Percentiles rank a stretch among this genome's conserved stretches.
phyloP scores from a whole-genome alignment of 177 flowering plant genomes.

The Vitis hybrid region DNA sequence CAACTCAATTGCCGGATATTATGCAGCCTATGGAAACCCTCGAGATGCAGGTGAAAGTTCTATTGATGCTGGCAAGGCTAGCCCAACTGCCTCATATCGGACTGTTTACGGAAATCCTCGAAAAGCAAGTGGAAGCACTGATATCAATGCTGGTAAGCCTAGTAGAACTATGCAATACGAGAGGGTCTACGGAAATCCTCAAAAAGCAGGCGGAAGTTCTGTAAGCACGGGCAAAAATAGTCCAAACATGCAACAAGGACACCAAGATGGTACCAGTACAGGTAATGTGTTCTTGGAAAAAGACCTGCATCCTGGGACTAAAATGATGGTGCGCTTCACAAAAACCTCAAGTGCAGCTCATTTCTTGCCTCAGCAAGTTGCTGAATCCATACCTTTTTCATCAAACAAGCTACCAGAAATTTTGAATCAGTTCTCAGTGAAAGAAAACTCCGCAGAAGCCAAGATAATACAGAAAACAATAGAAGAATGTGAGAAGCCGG shows the following conservation, averaged over 20 bases:
- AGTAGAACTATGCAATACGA: too few species aligned
- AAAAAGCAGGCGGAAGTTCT: too few species aligned
- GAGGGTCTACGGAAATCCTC: slow-evolving; percentile 11
- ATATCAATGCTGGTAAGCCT: too few species aligned
- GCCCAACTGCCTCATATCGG: too few species aligned
- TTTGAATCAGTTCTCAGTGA: slow-evolving; percentile 22
- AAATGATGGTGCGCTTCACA: slow-evolving; percentile 42
- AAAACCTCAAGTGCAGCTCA: slow-evolving; percentile 23
- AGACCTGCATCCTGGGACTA: slow-evolving; percentile 33
- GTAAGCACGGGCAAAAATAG: too few species aligned
- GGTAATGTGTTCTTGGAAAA: slow-evolving; percentile 51
- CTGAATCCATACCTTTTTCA: slow-evolving; percentile 37
- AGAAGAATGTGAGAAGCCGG: slow-evolving; percentile 38
- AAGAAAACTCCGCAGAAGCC: slow-evolving; percentile 28
- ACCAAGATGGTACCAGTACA: slow-evolving; percentile 29
- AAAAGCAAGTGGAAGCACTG: too few species aligned
- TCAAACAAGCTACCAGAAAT: slow-evolving; percentile 25
- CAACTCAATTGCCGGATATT: too few species aligned
- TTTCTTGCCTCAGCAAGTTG: slow-evolving; percentile 30
- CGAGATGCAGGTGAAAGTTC: too few species aligned
- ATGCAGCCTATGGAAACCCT: too few species aligned
- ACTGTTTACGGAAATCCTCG: too few species aligned
- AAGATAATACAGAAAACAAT: slow-evolving; percentile 35
- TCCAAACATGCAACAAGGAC: background rate
- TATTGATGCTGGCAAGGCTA: too few species aligned